Percentiles rank a stretch among this genome's conserved stretches.
Conservation (phyloP, 768 basidiomycete species). For the Lentinula detonsa region DNA sequence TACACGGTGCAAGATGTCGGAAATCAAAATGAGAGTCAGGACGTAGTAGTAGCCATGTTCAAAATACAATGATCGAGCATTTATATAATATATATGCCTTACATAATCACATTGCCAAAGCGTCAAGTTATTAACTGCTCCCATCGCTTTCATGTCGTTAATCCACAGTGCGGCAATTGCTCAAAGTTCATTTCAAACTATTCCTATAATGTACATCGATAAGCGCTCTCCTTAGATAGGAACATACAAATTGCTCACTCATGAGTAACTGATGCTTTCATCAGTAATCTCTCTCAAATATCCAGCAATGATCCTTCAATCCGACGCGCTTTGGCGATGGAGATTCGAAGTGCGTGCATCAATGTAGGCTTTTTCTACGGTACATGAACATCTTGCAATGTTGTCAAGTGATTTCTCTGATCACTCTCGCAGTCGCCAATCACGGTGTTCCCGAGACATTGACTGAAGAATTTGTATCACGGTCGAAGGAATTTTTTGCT, state of each 20-base stretch:
- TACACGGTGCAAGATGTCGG: slow-evolving; percentile 21
- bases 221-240: neutral
- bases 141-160: slow-evolving; percentile 3
- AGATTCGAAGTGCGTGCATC: slow-evolving; percentile 72
- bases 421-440: slow-evolving; percentile 51
- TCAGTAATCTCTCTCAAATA: slow-evolving; percentile 40
- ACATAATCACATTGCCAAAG: neutral
- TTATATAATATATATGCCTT: neutral
- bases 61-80: slow-evolving; percentile 51
- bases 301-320: slow-evolving; percentile 27
- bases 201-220: slow-evolving; percentile 27
- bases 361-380: slow-evolving; percentile 85
- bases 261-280: slow-evolving; percentile 21
- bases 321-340: slow-evolving; percentile 41
- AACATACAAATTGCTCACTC: slow-evolving; percentile 13
- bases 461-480: slow-evolving; percentile 38
- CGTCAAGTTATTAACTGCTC: neutral
- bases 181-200: slow-evolving; percentile 18
- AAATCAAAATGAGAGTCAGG: slow-evolving; percentile 21
- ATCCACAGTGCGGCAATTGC: slow-evolving; percentile 9
- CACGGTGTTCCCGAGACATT: slow-evolving; percentile 60
- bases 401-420: neutral
- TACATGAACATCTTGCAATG: slow-evolving; percentile 18
- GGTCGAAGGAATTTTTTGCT: slow-evolving; percentile 60
- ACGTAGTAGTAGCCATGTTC: slow-evolving; percentile 70